Evolutionary conservation across 495 filamentous ascomycete genomes (phyloP), one percentile per base, ranked within the genome.

Genomic region (Daldinia grandis): DNA sequence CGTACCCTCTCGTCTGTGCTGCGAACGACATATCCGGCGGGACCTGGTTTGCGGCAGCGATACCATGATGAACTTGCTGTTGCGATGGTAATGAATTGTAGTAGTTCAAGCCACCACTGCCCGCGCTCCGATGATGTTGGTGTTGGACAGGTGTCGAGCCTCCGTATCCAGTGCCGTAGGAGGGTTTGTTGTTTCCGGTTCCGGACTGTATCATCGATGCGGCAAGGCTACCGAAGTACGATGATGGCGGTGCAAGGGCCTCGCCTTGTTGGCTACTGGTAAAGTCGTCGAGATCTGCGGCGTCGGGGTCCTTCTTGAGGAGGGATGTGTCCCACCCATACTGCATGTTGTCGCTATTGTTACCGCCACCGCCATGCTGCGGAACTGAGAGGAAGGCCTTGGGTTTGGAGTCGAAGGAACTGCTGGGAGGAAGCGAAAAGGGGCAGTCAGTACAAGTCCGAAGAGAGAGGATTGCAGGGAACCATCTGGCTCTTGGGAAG

Each of bases 341-440:
- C n/a, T 21, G 40, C 3, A 44, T n/a, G 3, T 7, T 7, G 15
- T 21, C 8, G 17, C 5, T 42, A 2, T 2, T 42, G 37, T n/a
- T n/a, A 4, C 37, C 14, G 38, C 19, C 19, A 4, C n/a, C 6
- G n/a, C 50, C 30, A 6, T 51, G 15, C 25, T 53, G 54, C 4
- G 60, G 60, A 5, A 55, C 54, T 19, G 60, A 55, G 9, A 66
- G 55, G 17, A 62, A 38, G 5, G 27, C 49, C 8, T 64, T 71
- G 5, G 21, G 21, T 27, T 66, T 71, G 3, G 8, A 40, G 31
- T 60, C 53, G 58, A 66, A 66, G 19, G 50, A 49, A 28, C 58
- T 66, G 17, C 5, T 30, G n/a, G 27, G 12, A 1, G 49, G 25
- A 7, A 6, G 14, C 19, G 27, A 53, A 51, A n/a, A 27, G 47